Evolutionary conservation across 2,329 filamentous ascomycete species (phyloP).

Genomic region (Stagonosporopsis chrysanthemi): DNA sequence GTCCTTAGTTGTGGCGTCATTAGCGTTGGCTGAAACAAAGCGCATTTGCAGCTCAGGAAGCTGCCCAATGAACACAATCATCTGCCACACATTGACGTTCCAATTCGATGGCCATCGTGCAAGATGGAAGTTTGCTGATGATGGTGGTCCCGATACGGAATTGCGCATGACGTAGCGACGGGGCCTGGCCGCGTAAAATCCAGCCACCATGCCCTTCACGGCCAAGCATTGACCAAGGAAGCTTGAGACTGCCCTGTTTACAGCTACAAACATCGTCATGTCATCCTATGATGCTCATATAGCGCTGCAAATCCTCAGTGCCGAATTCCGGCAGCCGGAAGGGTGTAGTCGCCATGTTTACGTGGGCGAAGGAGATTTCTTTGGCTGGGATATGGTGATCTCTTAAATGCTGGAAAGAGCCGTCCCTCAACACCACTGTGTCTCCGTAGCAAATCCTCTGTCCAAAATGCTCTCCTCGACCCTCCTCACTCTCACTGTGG

Average conservation of each 20-base stretch:
- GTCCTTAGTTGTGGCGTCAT: neutral
- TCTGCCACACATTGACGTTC: neutral
- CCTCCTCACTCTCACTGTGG: constrained; percentile 35
- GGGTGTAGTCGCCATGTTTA: constrained; percentile 2
- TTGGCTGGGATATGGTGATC: neutral
- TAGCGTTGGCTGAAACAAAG: constrained; percentile 13
- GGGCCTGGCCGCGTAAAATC: constrained; percentile 8
- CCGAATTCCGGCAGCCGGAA: constrained; percentile 14
- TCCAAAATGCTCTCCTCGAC: constrained; percentile 27
- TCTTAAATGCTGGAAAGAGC: constrained; percentile 8
- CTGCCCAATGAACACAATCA: constrained; percentile 3
- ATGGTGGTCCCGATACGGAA: constrained; percentile 7
- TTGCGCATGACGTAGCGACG: constrained; percentile 13
- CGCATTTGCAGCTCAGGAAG: constrained; percentile 5
- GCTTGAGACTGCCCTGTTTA: constrained; percentile 25
- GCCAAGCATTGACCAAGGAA: constrained; percentile 18
- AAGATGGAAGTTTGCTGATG: constrained; percentile 5
- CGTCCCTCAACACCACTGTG: neutral
- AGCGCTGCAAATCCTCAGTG: constrained; percentile 19
- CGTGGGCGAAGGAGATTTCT: neutral
- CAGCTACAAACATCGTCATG: constrained; percentile 28
- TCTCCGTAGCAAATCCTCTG: constrained; percentile 1
- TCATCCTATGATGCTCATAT: constrained; percentile 10
- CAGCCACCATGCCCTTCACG: constrained; percentile 12
- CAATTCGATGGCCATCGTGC: neutral